These are phyloP conservation scores for Cyphellophora attinorum DNA, from an alignment of 2,329 filamentous ascomycete genomes.

Conservation along the genomic window DNA sequence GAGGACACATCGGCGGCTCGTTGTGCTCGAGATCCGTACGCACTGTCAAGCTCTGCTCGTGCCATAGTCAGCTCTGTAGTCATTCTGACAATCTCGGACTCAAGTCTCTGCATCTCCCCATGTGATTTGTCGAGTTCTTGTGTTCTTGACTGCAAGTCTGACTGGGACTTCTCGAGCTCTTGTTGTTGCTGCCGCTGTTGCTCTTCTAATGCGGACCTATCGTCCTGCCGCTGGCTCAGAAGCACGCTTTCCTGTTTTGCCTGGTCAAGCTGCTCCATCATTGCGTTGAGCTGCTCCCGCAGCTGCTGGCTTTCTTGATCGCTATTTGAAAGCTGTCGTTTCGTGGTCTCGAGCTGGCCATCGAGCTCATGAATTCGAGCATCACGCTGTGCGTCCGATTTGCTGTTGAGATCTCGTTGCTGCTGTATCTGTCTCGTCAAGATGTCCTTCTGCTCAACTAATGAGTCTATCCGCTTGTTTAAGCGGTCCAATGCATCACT, in stretches of 20 bases:
- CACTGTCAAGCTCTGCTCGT: constrained; percentile 82
- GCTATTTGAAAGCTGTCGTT: constrained; percentile 52
- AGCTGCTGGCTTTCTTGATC: constrained; percentile 29
- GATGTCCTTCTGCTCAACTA: constrained; percentile 82
- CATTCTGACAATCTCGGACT: constrained; percentile 55
- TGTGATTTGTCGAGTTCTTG: constrained; percentile 32
- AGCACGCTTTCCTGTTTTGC: constrained; percentile 27
- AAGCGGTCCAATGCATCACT: constrained; percentile 69
- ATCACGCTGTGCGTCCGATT: constrained; percentile 58
- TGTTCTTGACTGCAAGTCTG: constrained; percentile 21
- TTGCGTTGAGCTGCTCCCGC: constrained; percentile 29
- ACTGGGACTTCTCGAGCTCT: constrained; percentile 11
- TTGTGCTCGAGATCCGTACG: constrained; percentile 70
- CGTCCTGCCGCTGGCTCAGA: constrained; percentile 23
- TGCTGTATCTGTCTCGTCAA: constrained; percentile 89
- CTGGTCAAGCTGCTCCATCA: constrained; percentile 34
- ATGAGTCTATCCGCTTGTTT: constrained; percentile 62
- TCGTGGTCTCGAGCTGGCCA: constrained; percentile 48
- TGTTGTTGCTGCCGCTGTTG: constrained; percentile 12
- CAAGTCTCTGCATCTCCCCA: constrained; percentile 43
- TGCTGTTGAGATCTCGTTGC: constrained; percentile 83
- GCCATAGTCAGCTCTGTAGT: constrained; percentile 82
- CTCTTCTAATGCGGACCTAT: constrained; percentile 11
- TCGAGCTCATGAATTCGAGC: constrained; percentile 36
- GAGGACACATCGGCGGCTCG: constrained; percentile 56